Percentiles rank a stretch among this genome's conserved stretches.
Conservation (phyloP, 768 basidiomycete genomes). For the Leccinum incarnatum region DNA sequence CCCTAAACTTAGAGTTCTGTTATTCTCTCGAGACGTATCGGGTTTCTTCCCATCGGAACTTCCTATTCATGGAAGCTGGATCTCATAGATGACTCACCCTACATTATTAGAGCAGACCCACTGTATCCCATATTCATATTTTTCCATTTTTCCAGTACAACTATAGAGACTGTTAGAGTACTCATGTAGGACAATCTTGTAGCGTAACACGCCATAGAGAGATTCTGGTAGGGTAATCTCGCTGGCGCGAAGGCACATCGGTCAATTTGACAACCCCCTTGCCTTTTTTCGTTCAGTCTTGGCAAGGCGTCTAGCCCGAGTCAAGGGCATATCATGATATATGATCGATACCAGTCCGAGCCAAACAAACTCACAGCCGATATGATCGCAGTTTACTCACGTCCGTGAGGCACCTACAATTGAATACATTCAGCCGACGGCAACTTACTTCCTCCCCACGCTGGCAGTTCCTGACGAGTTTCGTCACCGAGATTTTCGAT, state of each 20-base stretch:
- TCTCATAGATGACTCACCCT: background rate
- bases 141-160: background rate
- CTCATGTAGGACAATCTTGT: background rate
- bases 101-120: background rate
- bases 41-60: background rate
- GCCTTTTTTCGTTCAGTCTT: background rate
- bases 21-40: background rate
- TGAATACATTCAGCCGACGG: background rate
- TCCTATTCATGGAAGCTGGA: constrained; percentile 2
- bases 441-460: background rate
- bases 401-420: background rate
- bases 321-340: background rate
- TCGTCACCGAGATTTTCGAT: background rate
- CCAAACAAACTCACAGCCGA: background rate
- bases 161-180: background rate
- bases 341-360: background rate
- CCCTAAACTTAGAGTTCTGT: constrained; percentile 3
- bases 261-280: background rate
- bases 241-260: background rate
- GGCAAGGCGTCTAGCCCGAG: background rate
- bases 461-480: background rate
- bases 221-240: background rate
- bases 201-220: background rate
- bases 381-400: background rate
- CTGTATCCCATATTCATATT: background rate